A percentile compares a stretch with the other conserved stretches of the same genome.
These are phyloP conservation scores for Boletus subluridellus DNA, from an alignment of 1,284 basidiomycete species.

Conservation along the genomic window DNA sequence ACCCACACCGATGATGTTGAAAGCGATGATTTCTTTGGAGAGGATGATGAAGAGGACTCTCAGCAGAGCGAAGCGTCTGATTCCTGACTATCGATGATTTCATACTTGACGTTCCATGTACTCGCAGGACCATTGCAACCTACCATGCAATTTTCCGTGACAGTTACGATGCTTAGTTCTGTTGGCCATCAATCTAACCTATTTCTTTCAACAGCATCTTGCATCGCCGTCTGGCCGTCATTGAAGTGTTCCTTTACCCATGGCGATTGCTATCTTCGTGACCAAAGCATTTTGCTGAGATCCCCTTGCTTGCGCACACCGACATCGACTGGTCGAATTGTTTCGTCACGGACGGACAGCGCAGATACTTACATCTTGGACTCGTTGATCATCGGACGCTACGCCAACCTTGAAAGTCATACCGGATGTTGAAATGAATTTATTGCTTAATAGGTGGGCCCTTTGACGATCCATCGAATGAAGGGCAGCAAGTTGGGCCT, in stretches of 20 bases:
- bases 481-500: no score
- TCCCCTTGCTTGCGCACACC: background rate
- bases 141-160: background rate
- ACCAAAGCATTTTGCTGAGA: background rate
- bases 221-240: background rate
- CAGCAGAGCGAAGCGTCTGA: slow-evolving; percentile 18
- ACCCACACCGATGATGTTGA: slow-evolving; percentile 24
- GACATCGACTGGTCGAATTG: background rate
- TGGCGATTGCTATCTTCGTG: background rate
- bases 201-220: background rate
- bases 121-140: background rate
- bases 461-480: no score
- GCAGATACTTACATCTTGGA: no score
- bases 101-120: background rate
- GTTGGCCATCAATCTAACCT: background rate
- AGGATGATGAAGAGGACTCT: slow-evolving; percentile 33
- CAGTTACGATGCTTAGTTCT: background rate
- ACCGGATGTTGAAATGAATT: no score
- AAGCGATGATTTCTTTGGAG: slow-evolving; percentile 50
- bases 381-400: no score
- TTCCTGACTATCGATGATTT: slow-evolving; percentile 1
- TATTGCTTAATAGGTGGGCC: no score
- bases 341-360: background rate
- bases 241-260: background rate
- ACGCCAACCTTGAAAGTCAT: no score